A percentile compares a stretch with the other conserved stretches of the same genome.
Conservation (phyloP, 2,329 filamentous ascomycete genomes). For the Aspergillus terreus region DNA sequence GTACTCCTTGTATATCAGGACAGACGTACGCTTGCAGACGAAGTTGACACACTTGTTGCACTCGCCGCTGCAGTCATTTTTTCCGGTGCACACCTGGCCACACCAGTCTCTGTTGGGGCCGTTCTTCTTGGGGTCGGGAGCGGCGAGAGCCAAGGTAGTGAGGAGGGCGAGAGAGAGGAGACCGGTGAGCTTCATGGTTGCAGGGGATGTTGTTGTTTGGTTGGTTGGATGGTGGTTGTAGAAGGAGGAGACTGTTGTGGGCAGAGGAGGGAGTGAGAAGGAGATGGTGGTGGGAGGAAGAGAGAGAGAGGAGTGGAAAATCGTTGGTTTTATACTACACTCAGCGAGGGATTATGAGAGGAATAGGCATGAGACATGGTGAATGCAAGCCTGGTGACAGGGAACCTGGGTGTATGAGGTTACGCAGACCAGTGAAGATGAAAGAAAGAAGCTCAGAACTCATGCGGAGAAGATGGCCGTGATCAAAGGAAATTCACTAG, state of each 20-base stretch:
- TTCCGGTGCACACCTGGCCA: constrained; percentile 5
- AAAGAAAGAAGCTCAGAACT: not conserved
- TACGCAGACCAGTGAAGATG: not conserved
- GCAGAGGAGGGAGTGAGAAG: not conserved
- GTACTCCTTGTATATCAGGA: too few species aligned
- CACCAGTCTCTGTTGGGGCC: not conserved
- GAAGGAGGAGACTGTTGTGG: not conserved
- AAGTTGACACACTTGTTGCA: constrained; percentile 6
- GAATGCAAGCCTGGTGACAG: not conserved
- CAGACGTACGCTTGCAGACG: constrained; percentile 1
- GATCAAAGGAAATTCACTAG: too few species aligned
- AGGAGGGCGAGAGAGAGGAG: constrained; percentile 3
- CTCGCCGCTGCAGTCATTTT: constrained; percentile 3
- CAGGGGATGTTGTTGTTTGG: not conserved
- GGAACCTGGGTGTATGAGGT: not conserved
- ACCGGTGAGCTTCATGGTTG: constrained; percentile 7
- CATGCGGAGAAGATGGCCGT: too few species aligned
- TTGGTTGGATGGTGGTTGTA: not conserved
- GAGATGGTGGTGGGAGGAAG: not conserved
- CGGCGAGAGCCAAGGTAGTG: not conserved
- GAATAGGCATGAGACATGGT: not conserved
- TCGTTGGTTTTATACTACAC: too few species aligned
- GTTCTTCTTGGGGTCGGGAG: not conserved
- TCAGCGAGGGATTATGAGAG: not conserved
- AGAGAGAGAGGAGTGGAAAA: not conserved